Percentiles rank a stretch among this genome's conserved stretches.
phyloP scores from a whole-genome alignment of 2,329 filamentous ascomycete genomes.

The Calonectria hongkongensis region DNA sequence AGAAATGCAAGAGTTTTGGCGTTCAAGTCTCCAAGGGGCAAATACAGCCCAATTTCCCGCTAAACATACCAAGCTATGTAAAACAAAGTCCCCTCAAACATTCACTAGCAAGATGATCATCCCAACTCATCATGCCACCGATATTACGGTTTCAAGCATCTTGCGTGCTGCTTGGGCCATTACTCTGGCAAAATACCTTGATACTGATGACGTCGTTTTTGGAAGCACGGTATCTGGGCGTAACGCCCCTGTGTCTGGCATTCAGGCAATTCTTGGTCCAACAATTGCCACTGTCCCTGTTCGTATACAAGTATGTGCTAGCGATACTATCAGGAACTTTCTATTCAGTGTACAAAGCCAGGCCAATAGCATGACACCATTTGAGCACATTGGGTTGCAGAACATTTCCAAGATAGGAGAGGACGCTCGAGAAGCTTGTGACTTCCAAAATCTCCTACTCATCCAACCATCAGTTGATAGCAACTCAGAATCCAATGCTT shows the following conservation, averaged over 20 bases:
- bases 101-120: neutral
- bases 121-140: neutral
- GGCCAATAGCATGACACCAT: conserved; percentile 17
- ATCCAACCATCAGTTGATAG: conserved; percentile 21
- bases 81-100: neutral
- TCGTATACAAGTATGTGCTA: neutral
- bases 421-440: conserved; percentile 17
- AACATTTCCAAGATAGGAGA: conserved; percentile 21
- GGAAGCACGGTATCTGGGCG: conserved; percentile 24
- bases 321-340: neutral
- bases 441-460: conserved; percentile 24
- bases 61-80: neutral
- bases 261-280: conserved; percentile 16
- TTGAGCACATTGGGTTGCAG: conserved; percentile 24
- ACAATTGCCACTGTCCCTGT: conserved; percentile 23
- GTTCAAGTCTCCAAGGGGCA: conserved; percentile 12
- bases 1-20: conserved; percentile 3
- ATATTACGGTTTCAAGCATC: conserved; percentile 19
- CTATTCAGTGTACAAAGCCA: conserved; percentile 4
- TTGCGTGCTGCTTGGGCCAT: conserved; percentile 28
- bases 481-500: neutral
- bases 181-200: conserved; percentile 25
- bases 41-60: conserved; percentile 14
- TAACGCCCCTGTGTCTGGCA: conserved; percentile 8
- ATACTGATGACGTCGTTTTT: conserved; percentile 41